These are phyloP conservation scores for Eimeria praecox DNA, from an alignment of 169 alveolate species.

Conservation along the genomic window DNA sequence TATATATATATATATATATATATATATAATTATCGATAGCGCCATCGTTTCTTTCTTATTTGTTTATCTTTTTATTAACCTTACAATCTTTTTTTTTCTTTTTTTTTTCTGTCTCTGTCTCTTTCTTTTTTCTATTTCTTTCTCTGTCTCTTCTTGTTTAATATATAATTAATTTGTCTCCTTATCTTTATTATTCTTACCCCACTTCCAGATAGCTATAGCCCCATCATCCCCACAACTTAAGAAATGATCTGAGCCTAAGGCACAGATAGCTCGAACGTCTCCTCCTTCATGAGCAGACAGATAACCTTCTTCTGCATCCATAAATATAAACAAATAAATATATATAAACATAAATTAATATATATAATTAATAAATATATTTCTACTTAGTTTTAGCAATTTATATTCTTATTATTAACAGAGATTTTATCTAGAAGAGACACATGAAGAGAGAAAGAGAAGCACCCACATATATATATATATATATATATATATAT, in stretches of 20 bases:
- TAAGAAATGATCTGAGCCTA: neutral
- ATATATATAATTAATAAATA: no score
- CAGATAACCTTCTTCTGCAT: conserved; percentile 6
- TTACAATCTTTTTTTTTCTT: no score
- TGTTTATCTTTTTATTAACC: neutral
- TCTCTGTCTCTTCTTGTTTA: neutral
- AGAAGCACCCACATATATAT: no score
- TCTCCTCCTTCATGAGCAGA: conserved; percentile 43
- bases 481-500: no score
- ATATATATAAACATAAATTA: neutral
- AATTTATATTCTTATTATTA: no score
- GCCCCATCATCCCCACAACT: conserved; percentile 58
- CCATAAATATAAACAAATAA: no score
- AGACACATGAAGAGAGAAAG: no score
- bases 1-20: no score
- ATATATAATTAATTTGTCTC: neutral
- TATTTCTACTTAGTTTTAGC: no score
- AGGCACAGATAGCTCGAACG: neutral
- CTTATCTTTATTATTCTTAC: neutral
- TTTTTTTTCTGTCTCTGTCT: neutral
- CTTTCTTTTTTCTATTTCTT: neutral
- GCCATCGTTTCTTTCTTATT: no score
- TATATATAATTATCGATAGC: no score
- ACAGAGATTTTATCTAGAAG: neutral
- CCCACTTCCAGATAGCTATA: conserved; percentile 39